Evolutionary conservation across 2,329 filamentous ascomycete genomes (phyloP).

Genomic region (Penicillium sp.): DNA sequence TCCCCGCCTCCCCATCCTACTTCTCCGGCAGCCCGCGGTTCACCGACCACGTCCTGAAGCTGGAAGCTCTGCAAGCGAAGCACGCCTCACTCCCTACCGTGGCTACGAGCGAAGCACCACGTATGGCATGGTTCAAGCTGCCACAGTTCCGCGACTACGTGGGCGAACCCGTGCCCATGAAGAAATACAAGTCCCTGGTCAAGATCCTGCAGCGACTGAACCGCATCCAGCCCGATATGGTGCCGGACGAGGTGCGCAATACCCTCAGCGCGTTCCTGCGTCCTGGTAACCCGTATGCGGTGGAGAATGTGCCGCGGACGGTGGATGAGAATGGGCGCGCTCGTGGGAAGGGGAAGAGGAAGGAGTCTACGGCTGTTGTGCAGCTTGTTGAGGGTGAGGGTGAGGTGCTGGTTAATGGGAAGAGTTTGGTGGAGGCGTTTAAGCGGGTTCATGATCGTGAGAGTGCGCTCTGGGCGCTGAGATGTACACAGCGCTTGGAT

Average conservation of each 20-base stretch:
- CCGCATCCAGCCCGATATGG: conserved; percentile 69
- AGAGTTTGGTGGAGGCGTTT: conserved; percentile 71
- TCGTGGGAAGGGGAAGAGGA: conserved; percentile 72
- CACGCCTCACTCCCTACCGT: conserved; percentile 66
- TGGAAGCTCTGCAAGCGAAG: conserved; percentile 63
- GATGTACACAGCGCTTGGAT: conserved; percentile 70
- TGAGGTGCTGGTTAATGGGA: conserved; percentile 82
- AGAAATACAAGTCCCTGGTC: conserved; percentile 71
- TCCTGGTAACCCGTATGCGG: conserved; percentile 61
- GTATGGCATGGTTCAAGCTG: conserved; percentile 71
- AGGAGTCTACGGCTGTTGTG: conserved; percentile 74
- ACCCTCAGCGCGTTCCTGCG: conserved; percentile 64
- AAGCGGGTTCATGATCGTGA: conserved; percentile 85
- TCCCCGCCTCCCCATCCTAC: conserved; percentile 85
- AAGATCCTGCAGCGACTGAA: conserved; percentile 70
- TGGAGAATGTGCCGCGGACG: conserved; percentile 51
- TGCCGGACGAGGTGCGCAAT: conserved; percentile 59
- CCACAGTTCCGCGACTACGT: conserved; percentile 63
- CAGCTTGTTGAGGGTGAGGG: conserved; percentile 89
- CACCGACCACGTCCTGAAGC: conserved; percentile 69
- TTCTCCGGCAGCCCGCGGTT: conserved; percentile 80
- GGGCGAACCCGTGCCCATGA: conserved; percentile 63
- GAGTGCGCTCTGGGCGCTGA: conserved; percentile 84
- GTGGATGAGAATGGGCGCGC: conserved; percentile 72
- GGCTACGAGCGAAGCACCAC: conserved; percentile 56